Base-by-base conservation (phyloP, 1,284 basidiomycete species). In the Vanrija pseudolonga region DNA sequence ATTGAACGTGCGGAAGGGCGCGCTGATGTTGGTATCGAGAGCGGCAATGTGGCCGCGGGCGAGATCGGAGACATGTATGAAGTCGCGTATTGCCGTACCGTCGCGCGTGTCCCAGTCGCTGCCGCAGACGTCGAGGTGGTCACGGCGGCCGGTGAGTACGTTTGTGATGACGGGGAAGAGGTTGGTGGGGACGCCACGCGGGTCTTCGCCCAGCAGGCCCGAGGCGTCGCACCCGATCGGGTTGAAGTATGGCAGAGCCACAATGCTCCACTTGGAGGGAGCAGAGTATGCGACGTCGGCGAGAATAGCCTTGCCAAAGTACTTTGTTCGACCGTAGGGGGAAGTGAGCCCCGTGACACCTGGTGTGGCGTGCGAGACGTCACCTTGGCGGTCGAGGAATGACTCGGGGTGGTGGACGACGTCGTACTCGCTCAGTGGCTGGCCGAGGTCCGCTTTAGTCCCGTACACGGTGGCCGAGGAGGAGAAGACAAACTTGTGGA, bases 1-100 rank as follows among this genome's bases (percentile, higher is more conserved):
- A 81, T 89, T 90, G 83, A 88, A 89, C 50, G 82, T 78, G 69
- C 55, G 55, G 50, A 56, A 56, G 3, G 55, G 38, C 4, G 19
- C 42, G 5, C 18, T 18, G 20, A 56, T n/a, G 7, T 43, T 19
- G 24, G 53, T 47, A 14, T 50, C 26, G 22, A 66, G 50, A 5
- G 64, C 64, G 0, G 60, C 64, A 19, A 66, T 50, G 51, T 66
- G 64, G 0, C 61, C 64, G 20, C 56, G 51, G 0, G 64, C 62
- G 2, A 66, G 54, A 40, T 66, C 64, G 12, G 60, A 56, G 22
- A 50, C 53, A 37, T 51, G 53, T 40, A 55, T 51, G 19, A 50
- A 55, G 48, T 50, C 53, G 14, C 48, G 53, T 6, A 55, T 26
- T 6, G 48, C 53, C 3, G 48, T 51, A 14, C 49, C 53, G 41